Evolutionary conservation across 768 basidiomycete species (phyloP).

Genomic region (Paxillus ammoniavirescens): DNA sequence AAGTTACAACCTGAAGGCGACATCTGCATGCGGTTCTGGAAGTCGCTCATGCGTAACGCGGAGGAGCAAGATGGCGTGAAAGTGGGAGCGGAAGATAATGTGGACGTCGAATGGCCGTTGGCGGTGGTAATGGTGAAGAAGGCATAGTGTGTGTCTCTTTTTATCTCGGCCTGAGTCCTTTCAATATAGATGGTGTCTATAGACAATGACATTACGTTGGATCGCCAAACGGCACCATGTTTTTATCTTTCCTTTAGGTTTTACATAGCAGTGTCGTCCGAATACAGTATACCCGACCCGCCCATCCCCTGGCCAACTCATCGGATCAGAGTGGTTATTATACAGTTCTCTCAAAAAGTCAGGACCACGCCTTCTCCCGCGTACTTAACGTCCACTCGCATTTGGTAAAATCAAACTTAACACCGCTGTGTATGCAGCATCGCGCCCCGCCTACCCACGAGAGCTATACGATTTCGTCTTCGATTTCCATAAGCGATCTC

Average conservation of each 20-base stretch:
- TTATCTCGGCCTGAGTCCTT: neutral
- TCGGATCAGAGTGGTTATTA: neutral
- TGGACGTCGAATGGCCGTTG: constrained; percentile 45
- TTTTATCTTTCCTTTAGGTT: too few species aligned
- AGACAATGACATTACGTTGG: too few species aligned
- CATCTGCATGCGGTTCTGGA: constrained; percentile 63
- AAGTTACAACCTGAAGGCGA: constrained; percentile 48
- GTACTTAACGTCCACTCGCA: neutral
- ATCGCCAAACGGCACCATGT: too few species aligned
- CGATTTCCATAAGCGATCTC: constrained; percentile 44
- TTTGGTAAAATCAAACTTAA: constrained; percentile 70
- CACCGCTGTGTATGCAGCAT: constrained; percentile 58
- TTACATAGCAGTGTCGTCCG: too few species aligned
- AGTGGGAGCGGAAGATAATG: constrained; percentile 18
- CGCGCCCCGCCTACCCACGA: constrained; percentile 68
- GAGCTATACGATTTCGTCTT: constrained; percentile 64
- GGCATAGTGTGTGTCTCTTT: neutral
- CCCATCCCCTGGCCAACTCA: neutral
- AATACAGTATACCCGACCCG: neutral
- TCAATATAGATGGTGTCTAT: neutral
- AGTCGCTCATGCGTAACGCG: constrained; percentile 43
- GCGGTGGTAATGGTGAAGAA: constrained; percentile 28
- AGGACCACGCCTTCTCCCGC: neutral
- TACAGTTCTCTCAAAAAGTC: neutral
- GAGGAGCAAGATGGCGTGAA: constrained; percentile 21